Conservation (phyloP, 495 filamentous ascomycete genomes). For the Penicillium antarcticum region DNA sequence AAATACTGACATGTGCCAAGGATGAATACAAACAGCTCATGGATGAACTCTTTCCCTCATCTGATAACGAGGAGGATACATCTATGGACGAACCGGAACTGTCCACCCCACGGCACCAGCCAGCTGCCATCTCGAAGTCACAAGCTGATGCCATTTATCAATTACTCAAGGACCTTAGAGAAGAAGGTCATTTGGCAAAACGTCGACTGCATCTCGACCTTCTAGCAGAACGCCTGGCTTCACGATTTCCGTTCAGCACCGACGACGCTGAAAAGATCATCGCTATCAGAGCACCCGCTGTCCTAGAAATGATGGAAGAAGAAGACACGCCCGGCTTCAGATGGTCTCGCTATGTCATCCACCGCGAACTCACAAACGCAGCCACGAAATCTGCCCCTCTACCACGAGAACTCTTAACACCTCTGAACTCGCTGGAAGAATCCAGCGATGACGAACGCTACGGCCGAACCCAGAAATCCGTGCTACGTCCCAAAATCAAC, state of each 20-base stretch:
- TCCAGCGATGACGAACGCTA: slow-evolving; percentile 42
- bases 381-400: slow-evolving; percentile 20
- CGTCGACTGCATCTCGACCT: slow-evolving; percentile 42
- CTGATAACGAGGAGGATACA: slow-evolving; percentile 18
- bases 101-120: slow-evolving; percentile 24
- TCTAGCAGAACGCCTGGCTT: slow-evolving; percentile 18
- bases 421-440: slow-evolving; percentile 30
- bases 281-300: slow-evolving; percentile 25
- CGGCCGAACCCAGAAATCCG: slow-evolving; percentile 44
- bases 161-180: slow-evolving; percentile 34
- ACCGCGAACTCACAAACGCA: slow-evolving; percentile 39
- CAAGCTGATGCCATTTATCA: slow-evolving; percentile 39
- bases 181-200: slow-evolving; percentile 43
- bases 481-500: slow-evolving; percentile 48
- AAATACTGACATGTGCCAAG: slow-evolving; percentile 19
- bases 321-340: slow-evolving; percentile 34
- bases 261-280: slow-evolving; percentile 40
- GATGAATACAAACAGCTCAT: slow-evolving; percentile 40
- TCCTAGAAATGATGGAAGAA: slow-evolving; percentile 37
- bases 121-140: slow-evolving; percentile 27
- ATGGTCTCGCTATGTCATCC: slow-evolving; percentile 45
- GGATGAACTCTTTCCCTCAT: slow-evolving; percentile 23
- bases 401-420: slow-evolving; percentile 31
- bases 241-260: slow-evolving; percentile 17
- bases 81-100: slow-evolving; percentile 18